Conservation (phyloP, 495 filamentous ascomycete species). For the Aspergillus leporis region DNA sequence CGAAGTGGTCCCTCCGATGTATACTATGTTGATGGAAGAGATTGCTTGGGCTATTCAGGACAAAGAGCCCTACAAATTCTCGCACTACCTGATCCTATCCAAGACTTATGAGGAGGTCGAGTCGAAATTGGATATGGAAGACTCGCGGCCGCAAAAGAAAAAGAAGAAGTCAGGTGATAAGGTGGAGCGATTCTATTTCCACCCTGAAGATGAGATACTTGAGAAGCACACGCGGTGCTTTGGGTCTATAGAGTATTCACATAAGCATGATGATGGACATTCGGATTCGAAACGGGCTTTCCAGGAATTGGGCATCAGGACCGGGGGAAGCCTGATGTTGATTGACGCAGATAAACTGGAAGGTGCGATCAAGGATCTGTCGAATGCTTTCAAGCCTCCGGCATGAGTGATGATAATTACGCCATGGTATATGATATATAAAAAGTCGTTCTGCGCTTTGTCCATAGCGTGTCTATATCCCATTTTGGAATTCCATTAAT, state of each 20-base stretch:
- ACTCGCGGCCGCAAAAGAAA: conserved; percentile 71
- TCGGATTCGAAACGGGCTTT: conserved; percentile 93
- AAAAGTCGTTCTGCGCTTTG: conserved; percentile 11
- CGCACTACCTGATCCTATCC: conserved; percentile 87
- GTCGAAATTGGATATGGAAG: conserved; percentile 72
- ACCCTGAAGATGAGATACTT: conserved; percentile 93
- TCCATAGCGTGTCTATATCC: conserved; percentile 4
- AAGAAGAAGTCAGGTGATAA: conserved; percentile 61
- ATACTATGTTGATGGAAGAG: conserved; percentile 92
- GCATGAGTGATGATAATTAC: conserved; percentile 10
- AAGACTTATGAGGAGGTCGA: conserved; percentile 88
- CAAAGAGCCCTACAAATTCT: conserved; percentile 89
- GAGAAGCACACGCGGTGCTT: conserved; percentile 66
- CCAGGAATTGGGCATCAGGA: conserved; percentile 86
- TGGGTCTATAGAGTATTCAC: conserved; percentile 73
- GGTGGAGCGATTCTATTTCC: conserved; percentile 76
- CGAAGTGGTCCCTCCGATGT: conserved; percentile 92
- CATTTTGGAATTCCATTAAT: conserved; percentile 7
- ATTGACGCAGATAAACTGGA: conserved; percentile 71
- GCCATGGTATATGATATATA: conserved; percentile 24
- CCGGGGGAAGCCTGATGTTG: conserved; percentile 76
- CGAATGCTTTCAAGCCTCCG: conserved; percentile 62
- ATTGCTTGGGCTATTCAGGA: conserved; percentile 87
- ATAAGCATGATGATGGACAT: conserved; percentile 70
- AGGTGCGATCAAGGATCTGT: conserved; percentile 66